Conservation (phyloP, 192 early-diverging fungal species). For the Backusella mclennaniae region DNA sequence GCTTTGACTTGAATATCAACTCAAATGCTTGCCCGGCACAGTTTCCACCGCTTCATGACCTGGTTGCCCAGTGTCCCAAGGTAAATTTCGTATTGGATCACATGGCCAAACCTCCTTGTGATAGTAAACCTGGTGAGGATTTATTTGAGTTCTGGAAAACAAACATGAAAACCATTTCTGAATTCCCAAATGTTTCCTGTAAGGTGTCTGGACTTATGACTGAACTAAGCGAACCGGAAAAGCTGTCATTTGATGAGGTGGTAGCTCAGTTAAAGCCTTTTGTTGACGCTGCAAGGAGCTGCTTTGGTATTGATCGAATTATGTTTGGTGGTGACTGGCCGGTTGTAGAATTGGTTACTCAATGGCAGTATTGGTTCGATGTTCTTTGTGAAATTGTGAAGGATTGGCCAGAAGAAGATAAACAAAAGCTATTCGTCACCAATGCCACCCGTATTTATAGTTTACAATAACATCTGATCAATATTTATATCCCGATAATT, state of each 20-base stretch:
- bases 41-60: slow-evolving; percentile 27
- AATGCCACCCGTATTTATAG: slow-evolving; percentile 26
- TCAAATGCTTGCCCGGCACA: slow-evolving; percentile 20
- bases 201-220: slow-evolving; percentile 31
- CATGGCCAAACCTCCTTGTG: slow-evolving; percentile 34
- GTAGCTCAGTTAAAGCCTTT: slow-evolving; percentile 22
- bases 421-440: slow-evolving; percentile 27
- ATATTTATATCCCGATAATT: slow-evolving; percentile 3
- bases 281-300: slow-evolving; percentile 16
- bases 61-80: slow-evolving; percentile 24
- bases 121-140: slow-evolving; percentile 14
- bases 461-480: neutral
- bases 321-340: slow-evolving; percentile 39
- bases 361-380: slow-evolving; percentile 25
- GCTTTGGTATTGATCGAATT: slow-evolving; percentile 34
- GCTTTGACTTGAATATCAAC: slow-evolving; percentile 33
- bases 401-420: slow-evolving; percentile 19
- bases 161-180: slow-evolving; percentile 17
- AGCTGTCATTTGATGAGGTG: neutral
- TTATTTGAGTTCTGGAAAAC: slow-evolving; percentile 25
- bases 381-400: slow-evolving; percentile 18
- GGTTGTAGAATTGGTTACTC: slow-evolving; percentile 14
- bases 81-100: slow-evolving; percentile 35
- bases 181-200: slow-evolving; percentile 28
- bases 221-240: slow-evolving; percentile 6